These are phyloP conservation scores for Boletus pseudo-olivaceus DNA, from an alignment of 768 basidiomycete species.

Conservation along the genomic window DNA sequence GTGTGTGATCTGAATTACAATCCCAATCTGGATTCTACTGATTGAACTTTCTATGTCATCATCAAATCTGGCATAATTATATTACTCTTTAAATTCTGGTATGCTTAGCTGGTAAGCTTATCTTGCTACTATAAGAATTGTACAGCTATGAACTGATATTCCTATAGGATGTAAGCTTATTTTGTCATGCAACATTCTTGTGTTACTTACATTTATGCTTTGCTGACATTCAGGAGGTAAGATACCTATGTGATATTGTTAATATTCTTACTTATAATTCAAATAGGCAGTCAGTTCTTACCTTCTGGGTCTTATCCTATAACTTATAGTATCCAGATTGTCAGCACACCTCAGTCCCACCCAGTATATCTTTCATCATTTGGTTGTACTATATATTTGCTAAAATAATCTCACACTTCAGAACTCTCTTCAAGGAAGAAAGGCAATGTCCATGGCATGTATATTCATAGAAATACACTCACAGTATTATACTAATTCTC, in stretches of 20 bases:
- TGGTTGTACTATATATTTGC: not conserved
- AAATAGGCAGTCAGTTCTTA: not conserved
- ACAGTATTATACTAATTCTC: not conserved
- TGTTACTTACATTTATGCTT: too few relatives aligned
- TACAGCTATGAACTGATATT: not conserved
- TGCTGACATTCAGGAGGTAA: not conserved
- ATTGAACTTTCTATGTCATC: too few relatives aligned
- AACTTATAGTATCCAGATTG: not conserved
- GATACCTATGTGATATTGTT: not conserved
- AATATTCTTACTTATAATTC: not conserved
- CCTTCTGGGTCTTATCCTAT: not conserved
- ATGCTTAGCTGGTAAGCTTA: not conserved
- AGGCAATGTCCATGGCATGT: not conserved
- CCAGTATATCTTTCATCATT: not conserved
- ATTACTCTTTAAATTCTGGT: too few relatives aligned
- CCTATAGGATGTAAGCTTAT: not conserved
- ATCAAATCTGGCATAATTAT: not conserved
- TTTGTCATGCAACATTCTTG: not conserved
- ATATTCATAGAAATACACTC: not conserved
- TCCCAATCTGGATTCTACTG: too few relatives aligned
- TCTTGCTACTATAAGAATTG: not conserved
- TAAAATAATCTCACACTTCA: not conserved
- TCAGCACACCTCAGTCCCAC: not conserved
- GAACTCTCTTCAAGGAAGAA: rapidly evolving
- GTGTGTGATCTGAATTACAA: too few relatives aligned